Conservation (phyloP, 768 basidiomycete genomes). For the Tylopilus balloui region DNA sequence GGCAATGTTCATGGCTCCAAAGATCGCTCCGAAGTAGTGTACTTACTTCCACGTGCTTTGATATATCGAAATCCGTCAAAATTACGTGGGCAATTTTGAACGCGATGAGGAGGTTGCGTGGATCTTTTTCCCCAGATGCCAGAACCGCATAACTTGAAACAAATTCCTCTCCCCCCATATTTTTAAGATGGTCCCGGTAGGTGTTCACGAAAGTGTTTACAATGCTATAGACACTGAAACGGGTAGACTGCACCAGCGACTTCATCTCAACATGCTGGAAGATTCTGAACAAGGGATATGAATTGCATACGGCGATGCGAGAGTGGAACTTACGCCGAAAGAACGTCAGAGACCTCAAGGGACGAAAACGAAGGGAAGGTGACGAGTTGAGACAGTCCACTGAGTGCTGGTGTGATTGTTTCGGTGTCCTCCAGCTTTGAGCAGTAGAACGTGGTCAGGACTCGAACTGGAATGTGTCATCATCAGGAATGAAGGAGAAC, state of each 20-base stretch:
- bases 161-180: slow-evolving; percentile 69
- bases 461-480: slow-evolving; percentile 54
- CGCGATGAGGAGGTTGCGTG: slow-evolving; percentile 84
- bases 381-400: slow-evolving; percentile 67
- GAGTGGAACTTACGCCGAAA: slow-evolving; percentile 47
- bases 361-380: slow-evolving; percentile 58
- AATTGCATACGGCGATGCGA: background rate
- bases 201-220: slow-evolving; percentile 56
- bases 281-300: slow-evolving; percentile 42
- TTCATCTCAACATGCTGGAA: slow-evolving; percentile 79
- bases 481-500: slow-evolving; percentile 1
- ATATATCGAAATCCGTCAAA: slow-evolving; percentile 82
- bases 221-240: slow-evolving; percentile 77
- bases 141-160: slow-evolving; percentile 68
- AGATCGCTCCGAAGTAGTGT: background rate
- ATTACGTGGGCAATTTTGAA: slow-evolving; percentile 88
- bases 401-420: slow-evolving; percentile 76
- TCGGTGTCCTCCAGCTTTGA: slow-evolving; percentile 84
- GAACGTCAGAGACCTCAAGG: slow-evolving; percentile 57
- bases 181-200: slow-evolving; percentile 53
- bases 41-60: slow-evolving; percentile 70
- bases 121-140: slow-evolving; percentile 97
- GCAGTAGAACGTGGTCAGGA: slow-evolving; percentile 77
- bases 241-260: slow-evolving; percentile 72
- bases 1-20: background rate